A percentile compares a stretch with the other conserved stretches of the same genome.
Evolutionary conservation across 2,329 filamentous ascomycete genomes (phyloP).

Genomic region (Neoascochyta sp.): DNA sequence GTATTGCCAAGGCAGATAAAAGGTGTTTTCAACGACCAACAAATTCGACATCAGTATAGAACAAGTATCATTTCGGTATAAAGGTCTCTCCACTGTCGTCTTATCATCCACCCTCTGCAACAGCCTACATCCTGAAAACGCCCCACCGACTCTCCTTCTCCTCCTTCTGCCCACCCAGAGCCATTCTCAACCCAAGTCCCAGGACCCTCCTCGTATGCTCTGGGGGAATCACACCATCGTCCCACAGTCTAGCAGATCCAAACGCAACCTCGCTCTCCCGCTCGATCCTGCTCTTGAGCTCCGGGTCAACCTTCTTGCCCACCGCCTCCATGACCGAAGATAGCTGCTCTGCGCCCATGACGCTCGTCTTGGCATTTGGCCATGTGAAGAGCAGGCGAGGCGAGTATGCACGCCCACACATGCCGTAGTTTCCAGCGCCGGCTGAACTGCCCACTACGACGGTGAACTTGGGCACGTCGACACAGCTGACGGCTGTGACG

Average conservation of each 20-base stretch:
- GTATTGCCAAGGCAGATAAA: no score
- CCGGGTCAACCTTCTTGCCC: constrained; percentile 75
- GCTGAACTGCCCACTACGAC: constrained; percentile 92
- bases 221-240: constrained; percentile 51
- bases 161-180: constrained; percentile 39
- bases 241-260: constrained; percentile 87
- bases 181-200: constrained; percentile 48
- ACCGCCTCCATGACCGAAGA: constrained; percentile 93
- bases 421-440: constrained; percentile 95
- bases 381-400: constrained; percentile 93
- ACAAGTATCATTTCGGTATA: no score
- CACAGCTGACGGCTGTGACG: constrained; percentile 90
- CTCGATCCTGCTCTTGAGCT: constrained; percentile 80
- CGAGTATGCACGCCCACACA: constrained; percentile 92
- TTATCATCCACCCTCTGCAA: no score
- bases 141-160: constrained; percentile 38
- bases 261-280: constrained; percentile 84
- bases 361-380: constrained; percentile 93
- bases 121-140: constrained; percentile 43
- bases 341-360: constrained; percentile 94
- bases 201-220: constrained; percentile 49
- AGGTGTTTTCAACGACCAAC: no score
- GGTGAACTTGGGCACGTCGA: constrained; percentile 93
- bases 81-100: no score
- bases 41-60: no score